These are phyloP conservation scores for Grosmannia huntii DNA, from an alignment of 2,329 filamentous ascomycete genomes.

Conservation along the genomic window DNA sequence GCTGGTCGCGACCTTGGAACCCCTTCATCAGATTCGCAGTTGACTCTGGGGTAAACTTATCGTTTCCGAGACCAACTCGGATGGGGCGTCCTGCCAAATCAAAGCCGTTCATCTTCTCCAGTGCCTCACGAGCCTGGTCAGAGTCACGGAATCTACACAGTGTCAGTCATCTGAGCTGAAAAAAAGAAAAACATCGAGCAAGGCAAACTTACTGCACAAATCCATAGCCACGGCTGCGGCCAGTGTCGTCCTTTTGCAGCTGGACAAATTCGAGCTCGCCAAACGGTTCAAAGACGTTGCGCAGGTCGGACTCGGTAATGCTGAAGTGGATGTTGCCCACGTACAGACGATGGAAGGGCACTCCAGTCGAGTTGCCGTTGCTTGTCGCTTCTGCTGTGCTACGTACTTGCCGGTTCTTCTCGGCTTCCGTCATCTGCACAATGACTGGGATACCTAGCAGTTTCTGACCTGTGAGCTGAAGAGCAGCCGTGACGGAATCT, in stretches of 20 bases:
- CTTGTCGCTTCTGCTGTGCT: slow-evolving; percentile 50
- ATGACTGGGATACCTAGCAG: slow-evolving; percentile 98
- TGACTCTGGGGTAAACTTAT: slow-evolving; percentile 98
- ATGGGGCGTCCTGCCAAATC: slow-evolving; percentile 95
- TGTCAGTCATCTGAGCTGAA: neutral
- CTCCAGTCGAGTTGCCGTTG: slow-evolving; percentile 58
- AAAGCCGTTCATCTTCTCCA: slow-evolving; percentile 99
- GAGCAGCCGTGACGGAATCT: slow-evolving; percentile 82
- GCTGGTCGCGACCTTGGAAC: slow-evolving; percentile 68
- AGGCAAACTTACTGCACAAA: slow-evolving; percentile 79
- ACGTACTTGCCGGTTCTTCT: slow-evolving; percentile 96
- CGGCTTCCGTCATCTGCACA: slow-evolving; percentile 93
- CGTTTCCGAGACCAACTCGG: slow-evolving; percentile 96
- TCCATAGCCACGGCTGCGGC: slow-evolving; percentile 86
- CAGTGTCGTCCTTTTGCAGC: slow-evolving; percentile 88
- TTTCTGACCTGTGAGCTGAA: slow-evolving; percentile 97
- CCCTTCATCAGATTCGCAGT: slow-evolving; percentile 85
- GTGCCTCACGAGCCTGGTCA: slow-evolving; percentile 78
- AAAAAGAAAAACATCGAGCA: slow-evolving; percentile 52
- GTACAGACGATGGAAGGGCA: slow-evolving; percentile 95
- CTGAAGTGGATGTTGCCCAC: slow-evolving; percentile 99
- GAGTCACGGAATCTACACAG: slow-evolving; percentile 69
- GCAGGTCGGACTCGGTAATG: slow-evolving; percentile 89
- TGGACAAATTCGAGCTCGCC: slow-evolving; percentile 96
- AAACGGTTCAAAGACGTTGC: slow-evolving; percentile 95